phyloP scores from a whole-genome alignment of 1,284 basidiomycete species.

The Sutorius eximius region DNA sequence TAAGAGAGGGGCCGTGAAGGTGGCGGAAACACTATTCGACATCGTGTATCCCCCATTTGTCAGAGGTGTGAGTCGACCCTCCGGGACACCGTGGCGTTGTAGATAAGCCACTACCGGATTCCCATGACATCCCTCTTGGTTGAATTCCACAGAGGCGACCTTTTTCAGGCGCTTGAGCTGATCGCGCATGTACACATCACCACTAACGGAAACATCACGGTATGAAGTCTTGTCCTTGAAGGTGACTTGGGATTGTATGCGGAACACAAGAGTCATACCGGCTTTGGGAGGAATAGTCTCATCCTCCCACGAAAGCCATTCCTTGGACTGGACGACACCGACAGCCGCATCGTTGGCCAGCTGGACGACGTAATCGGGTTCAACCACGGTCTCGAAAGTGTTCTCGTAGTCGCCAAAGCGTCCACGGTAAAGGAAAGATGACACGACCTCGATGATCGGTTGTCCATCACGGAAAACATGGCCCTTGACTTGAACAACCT shows the following conservation, averaged over 20 bases:
- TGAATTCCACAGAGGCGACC: constrained; percentile 86
- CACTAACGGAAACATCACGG: constrained; percentile 79
- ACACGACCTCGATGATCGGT: constrained; percentile 90
- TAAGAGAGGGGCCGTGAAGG: constrained; percentile 78
- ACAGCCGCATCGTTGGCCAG: constrained; percentile 79
- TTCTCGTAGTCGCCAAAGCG: constrained; percentile 91
- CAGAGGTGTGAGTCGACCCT: constrained; percentile 78
- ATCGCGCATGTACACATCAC: constrained; percentile 83
- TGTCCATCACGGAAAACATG: constrained; percentile 74
- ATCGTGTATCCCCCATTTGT: constrained; percentile 86
- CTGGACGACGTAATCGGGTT: constrained; percentile 84
- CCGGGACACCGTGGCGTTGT: constrained; percentile 82
- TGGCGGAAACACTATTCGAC: constrained; percentile 55
- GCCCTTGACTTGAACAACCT: constrained; percentile 91
- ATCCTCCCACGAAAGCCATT: constrained; percentile 97
- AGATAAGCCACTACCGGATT: constrained; percentile 95
- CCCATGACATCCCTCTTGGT: constrained; percentile 84
- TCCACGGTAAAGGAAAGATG: constrained; percentile 96
- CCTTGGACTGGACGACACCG: constrained; percentile 91
- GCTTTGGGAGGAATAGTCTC: constrained; percentile 75
- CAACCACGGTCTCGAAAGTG: constrained; percentile 92
- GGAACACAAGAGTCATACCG: constrained; percentile 88
- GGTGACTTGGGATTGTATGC: constrained; percentile 78
- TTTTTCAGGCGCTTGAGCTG: constrained; percentile 85
- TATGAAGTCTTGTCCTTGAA: constrained; percentile 92